These are phyloP conservation scores for Pseudocercospora vitis DNA, from an alignment of 2,329 filamentous ascomycete genomes.

Conservation along the genomic window DNA sequence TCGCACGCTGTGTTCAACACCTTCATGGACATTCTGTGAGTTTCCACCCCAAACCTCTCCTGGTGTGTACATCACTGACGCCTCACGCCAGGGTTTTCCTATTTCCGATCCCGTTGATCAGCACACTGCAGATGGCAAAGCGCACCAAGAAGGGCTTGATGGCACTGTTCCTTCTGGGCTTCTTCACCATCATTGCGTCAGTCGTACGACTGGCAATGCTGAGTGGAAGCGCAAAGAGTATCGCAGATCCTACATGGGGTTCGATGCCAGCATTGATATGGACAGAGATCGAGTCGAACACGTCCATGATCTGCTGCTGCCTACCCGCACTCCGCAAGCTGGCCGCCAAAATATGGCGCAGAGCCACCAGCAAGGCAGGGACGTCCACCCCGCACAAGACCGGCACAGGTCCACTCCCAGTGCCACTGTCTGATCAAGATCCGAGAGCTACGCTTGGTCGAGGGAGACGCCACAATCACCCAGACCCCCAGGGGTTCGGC, in stretches of 20 bases:
- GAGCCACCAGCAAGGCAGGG: slow-evolving; percentile 1
- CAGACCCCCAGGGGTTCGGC: slow-evolving; percentile 3
- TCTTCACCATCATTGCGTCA: slow-evolving; percentile 32
- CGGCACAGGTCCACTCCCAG: slow-evolving; percentile 9
- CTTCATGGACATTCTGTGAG: slow-evolving; percentile 30
- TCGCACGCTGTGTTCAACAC: slow-evolving; percentile 34
- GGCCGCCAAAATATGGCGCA: slow-evolving; percentile 10
- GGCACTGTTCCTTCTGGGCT: slow-evolving; percentile 29
- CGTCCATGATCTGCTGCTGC: slow-evolving; percentile 31
- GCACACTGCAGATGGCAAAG: slow-evolving; percentile 27
- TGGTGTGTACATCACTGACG: slow-evolving; percentile 5
- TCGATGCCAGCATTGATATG: slow-evolving; percentile 28
- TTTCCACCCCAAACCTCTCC: neutral
- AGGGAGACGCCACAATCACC: slow-evolving; percentile 7
- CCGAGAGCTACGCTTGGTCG: neutral
- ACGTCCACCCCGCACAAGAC: slow-evolving; percentile 1
- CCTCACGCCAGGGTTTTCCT: slow-evolving; percentile 26
- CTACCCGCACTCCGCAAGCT: slow-evolving; percentile 27
- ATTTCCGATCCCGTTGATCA: slow-evolving; percentile 34
- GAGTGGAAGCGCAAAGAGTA: slow-evolving; percentile 20
- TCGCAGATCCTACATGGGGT: slow-evolving; percentile 30
- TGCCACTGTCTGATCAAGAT: neutral
- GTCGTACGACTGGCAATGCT: slow-evolving; percentile 32
- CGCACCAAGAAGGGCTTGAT: slow-evolving; percentile 28
- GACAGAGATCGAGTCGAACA: slow-evolving; percentile 33